A percentile compares a stretch with the other conserved stretches of the same genome.
Conservation (phyloP, 2,329 filamentous ascomycete genomes). For the Penicillium sp. region DNA sequence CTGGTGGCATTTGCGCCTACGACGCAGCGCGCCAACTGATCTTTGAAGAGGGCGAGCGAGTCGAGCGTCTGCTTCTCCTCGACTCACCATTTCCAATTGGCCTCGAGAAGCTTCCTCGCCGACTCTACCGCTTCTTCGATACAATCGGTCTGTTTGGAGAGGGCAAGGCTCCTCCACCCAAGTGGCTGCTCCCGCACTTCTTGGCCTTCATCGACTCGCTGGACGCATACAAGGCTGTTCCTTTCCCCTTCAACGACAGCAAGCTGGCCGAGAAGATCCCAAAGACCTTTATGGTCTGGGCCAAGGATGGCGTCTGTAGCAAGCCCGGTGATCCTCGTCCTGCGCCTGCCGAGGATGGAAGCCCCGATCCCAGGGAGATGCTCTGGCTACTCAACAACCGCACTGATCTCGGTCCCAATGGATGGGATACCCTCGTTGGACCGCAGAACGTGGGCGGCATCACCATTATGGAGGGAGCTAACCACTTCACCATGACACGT, state of each 20-base stretch:
- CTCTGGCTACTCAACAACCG: slow-evolving; percentile 50
- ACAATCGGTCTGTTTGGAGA: slow-evolving; percentile 49
- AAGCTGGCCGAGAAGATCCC: slow-evolving; percentile 37
- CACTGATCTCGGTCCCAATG: slow-evolving; percentile 48
- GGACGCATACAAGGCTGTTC: slow-evolving; percentile 43
- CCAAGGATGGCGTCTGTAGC: slow-evolving; percentile 48
- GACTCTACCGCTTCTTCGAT: slow-evolving; percentile 52
- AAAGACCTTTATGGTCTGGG: slow-evolving; percentile 48
- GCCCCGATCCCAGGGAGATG: slow-evolving; percentile 48
- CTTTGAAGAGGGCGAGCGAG: slow-evolving; percentile 53
- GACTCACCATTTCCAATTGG: slow-evolving; percentile 66
- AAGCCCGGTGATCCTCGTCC: slow-evolving; percentile 42
- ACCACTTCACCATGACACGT: slow-evolving; percentile 37
- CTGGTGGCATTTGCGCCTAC: slow-evolving; percentile 70
- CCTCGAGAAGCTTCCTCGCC: slow-evolving; percentile 64
- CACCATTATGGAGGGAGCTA: slow-evolving; percentile 33
- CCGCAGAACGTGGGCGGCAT: slow-evolving; percentile 35
- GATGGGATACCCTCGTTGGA: slow-evolving; percentile 48
- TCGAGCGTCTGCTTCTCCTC: slow-evolving; percentile 63
- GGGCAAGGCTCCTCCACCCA: slow-evolving; percentile 44
- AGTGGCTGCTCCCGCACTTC: slow-evolving; percentile 54
- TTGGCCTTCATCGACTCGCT: slow-evolving; percentile 49
- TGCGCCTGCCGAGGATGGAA: slow-evolving; percentile 38
- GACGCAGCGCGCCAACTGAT: slow-evolving; percentile 63
- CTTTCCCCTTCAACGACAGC: slow-evolving; percentile 31